Evolutionary conservation across 78 protist species (phyloP).

Genomic region (Trichosphaerium sp.): DNA sequence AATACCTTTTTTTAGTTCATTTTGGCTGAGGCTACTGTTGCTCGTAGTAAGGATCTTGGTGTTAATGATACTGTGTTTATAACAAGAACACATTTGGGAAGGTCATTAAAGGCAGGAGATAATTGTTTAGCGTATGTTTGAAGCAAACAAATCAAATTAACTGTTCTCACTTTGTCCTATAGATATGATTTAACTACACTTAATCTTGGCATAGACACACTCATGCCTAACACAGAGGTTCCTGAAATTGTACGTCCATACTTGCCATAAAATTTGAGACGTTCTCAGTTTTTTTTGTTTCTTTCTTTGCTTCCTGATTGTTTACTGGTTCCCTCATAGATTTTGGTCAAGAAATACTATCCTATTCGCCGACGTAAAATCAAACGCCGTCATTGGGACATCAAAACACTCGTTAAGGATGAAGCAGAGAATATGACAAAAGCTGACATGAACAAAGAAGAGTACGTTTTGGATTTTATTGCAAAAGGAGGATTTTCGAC

Average conservation of each 20-base stretch:
- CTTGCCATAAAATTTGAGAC: not conserved
- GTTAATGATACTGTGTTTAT: constrained; percentile 30
- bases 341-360: not conserved
- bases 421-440: constrained; percentile 8
- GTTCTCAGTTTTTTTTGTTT: not conserved
- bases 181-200: no score
- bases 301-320: not conserved
- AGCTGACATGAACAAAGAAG: constrained; percentile 15
- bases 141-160: not conserved
- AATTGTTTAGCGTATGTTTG: constrained; percentile 57
- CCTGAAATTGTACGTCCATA: no score
- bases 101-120: constrained; percentile 77
- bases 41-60: constrained; percentile 59
- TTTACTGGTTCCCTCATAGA: not conserved
- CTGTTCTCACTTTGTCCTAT: no score
- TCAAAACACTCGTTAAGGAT: constrained; percentile 3
- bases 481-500: not conserved
- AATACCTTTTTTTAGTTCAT: not conserved
- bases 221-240: no score
- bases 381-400: constrained; percentile 22
- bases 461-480: not conserved
- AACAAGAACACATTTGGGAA: constrained; percentile 75
- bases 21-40: constrained; percentile 59
- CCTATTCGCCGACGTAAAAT: constrained; percentile 30
- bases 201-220: no score